Base-by-base conservation (phyloP, 257 asterid species). In the Forsythia viridissima region DNA sequence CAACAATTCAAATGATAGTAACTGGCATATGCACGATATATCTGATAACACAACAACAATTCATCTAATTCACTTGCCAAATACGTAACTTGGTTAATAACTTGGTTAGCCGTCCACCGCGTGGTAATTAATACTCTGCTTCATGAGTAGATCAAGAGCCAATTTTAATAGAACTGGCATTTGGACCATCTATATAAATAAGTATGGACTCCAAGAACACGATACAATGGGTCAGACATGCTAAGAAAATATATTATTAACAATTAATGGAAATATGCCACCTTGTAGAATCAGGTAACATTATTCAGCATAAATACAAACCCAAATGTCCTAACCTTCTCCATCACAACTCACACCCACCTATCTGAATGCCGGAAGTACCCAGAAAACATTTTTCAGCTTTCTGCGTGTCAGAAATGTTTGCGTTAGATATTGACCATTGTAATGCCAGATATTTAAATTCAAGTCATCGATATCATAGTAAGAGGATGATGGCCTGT, bases 351-450 rank as follows among this genome's bases (percentile, higher is more conserved):
- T 21, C 41, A n/a, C n/a, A n/a, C n/a, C n/a, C n/a, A n/a, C 52
- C 86, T 20, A 61, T 39, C 74, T 39, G 68, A 51, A 46, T 21
- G 40, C 71, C 8, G 34, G 68, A 77, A 43, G 21, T 70, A 76
- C 11, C 80, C 71, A 74, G 63, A 38, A 76, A 21, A 63, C 21
- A 46, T 24, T 42, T 70, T 15, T 77, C 63, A 42, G 82, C 66
- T 52, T 70, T 42, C 71, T 67, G 10, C 16, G 69, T 72, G 84
- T 67, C 44, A 71, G 70, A 78, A 84, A 74, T 61, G 85, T 78
- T 77, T 61, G 65, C 52, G 43, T 71, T 40, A 80, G 42, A 70
- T 13, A 30, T 59, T 30, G 70, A 72, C 11, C 52, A 79, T 20
- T 57, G 76, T 20, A 52, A 18, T 36, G 44, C 40, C 51, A 72